Percentiles rank a stretch among this genome's conserved stretches.
phyloP scores from a whole-genome alignment of 352 stramenopile species.

The Pythium diclinum region DNA sequence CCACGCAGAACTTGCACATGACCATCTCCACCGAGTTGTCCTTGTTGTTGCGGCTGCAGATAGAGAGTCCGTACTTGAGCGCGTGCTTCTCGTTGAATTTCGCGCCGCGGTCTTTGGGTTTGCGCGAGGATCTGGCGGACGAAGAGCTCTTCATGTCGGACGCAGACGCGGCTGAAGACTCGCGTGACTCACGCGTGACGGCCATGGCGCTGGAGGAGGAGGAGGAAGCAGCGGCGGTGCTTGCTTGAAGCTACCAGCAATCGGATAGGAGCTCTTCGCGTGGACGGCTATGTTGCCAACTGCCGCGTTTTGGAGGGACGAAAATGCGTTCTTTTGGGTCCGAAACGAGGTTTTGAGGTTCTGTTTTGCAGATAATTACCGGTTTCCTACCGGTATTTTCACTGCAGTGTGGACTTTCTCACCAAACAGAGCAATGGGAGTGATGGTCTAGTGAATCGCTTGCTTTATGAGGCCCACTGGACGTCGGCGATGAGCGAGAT shows the following conservation, averaged over 20 bases:
- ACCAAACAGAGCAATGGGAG: too few species aligned
- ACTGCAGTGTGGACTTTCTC: neutral
- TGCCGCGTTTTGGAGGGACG: conserved; percentile 8
- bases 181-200: neutral
- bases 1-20: conserved; percentile 78
- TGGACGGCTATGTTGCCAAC: neutral
- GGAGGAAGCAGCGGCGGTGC: too few species aligned
- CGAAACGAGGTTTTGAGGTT: conserved; percentile 7
- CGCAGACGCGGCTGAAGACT: neutral
- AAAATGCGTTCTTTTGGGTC: conserved; percentile 17
- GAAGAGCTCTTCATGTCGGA: neutral
- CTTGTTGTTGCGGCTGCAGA: conserved; percentile 56
- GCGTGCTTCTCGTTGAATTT: conserved; percentile 71
- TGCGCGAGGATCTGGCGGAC: conserved; percentile 14
- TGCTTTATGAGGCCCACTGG: conserved; percentile 27
- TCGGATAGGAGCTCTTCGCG: neutral
- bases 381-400: neutral
- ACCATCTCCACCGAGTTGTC: conserved; percentile 51
- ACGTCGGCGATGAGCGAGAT: conserved; percentile 76
- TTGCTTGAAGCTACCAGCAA: neutral
- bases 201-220: neutral
- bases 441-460: neutral
- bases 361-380: neutral
- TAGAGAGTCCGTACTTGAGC: conserved; percentile 64
- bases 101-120: conserved; percentile 56